Base-by-base conservation (phyloP, 768 basidiomycete species). In the Kwoniella heveanensis region DNA sequence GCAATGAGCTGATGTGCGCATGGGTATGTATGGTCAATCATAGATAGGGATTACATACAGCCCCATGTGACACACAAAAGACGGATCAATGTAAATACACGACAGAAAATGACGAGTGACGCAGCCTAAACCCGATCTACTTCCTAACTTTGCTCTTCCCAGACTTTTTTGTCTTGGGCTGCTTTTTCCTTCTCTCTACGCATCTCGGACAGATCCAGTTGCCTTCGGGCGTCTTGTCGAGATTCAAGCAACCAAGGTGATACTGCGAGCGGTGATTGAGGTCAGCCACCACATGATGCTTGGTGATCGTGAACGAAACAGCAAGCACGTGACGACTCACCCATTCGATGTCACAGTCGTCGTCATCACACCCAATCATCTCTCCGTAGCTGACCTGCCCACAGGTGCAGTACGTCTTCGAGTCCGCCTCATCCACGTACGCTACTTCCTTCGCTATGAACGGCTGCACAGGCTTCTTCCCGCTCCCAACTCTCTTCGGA, bases 351-450 rank as follows among this genome's bases (percentile, higher is more conserved):
- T 72, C 72, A 60, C 80, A 81, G 51, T 75, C 68, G 24, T 77
- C 73, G 24, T 76, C 71, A 67, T 81, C 80, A 64, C 80, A 81
- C 21, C 74, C 80, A 47, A 81, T 79, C 80, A 81, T 81, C 65
- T 80, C 79, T 2, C 80, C 80, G 62, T 73, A 81, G 59, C 76
- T 73, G 36, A 75, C 68, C 25, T 75, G 72, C 22, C 70, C 65
- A 64, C 80, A 81, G 21, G 62, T 62, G 52, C 79, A 80, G 48
- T 80, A 80, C 4, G 66, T 48, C 46, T 47, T 67, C 8, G 66
- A 76, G 70, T 73, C 81, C 17, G 52, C 67, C 17, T 78, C 72
- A 3, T 51, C 70, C 22, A 56, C 57, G 36, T 58, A 58, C 25
- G 26, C 53, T 4, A 44, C 39, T 17, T 44, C 39, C 39, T 44